Conservation (phyloP, 2,329 filamentous ascomycete species). For the Xylariaceae sp. region DNA sequence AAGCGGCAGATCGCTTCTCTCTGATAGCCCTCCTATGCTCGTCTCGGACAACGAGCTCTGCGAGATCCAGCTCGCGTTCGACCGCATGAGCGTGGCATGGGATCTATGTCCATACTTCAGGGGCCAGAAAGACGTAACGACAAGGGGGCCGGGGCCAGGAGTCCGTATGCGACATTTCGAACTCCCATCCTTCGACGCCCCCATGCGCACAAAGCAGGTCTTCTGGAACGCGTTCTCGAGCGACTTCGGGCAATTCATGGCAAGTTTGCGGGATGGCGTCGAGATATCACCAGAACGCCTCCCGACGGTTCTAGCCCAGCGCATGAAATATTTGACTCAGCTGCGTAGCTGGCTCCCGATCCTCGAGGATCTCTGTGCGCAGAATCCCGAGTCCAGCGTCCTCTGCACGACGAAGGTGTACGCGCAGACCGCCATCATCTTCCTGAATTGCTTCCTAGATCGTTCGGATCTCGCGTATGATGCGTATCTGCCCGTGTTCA, state of each 20-base stretch:
- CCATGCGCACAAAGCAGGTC: conserved; percentile 20
- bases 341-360: conserved; percentile 30
- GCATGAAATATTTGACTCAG: conserved; percentile 21
- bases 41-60: conserved; percentile 24
- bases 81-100: conserved; percentile 33
- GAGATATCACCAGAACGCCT: conserved; percentile 12
- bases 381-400: conserved; percentile 5
- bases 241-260: conserved; percentile 34
- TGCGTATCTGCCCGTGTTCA: conserved; percentile 26
- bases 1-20: conserved; percentile 25
- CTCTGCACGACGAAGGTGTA: conserved; percentile 27
- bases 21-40: conserved; percentile 17
- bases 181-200: conserved; percentile 22
- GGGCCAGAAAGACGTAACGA: conserved; percentile 12
- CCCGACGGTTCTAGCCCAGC: conserved; percentile 12
- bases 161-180: background rate
- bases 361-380: conserved; percentile 23
- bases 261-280: conserved; percentile 25
- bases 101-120: conserved; percentile 35
- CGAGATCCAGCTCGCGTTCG: conserved; percentile 31
- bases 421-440: conserved; percentile 25
- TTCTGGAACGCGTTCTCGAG: conserved; percentile 32
- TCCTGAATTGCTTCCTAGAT: conserved; percentile 34
- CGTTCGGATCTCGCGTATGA: conserved; percentile 32
- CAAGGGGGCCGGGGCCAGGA: too few species aligned